These are phyloP conservation scores for Phytophthora pinifolia DNA, from an alignment of 352 stramenopile species.

Conservation along the genomic window DNA sequence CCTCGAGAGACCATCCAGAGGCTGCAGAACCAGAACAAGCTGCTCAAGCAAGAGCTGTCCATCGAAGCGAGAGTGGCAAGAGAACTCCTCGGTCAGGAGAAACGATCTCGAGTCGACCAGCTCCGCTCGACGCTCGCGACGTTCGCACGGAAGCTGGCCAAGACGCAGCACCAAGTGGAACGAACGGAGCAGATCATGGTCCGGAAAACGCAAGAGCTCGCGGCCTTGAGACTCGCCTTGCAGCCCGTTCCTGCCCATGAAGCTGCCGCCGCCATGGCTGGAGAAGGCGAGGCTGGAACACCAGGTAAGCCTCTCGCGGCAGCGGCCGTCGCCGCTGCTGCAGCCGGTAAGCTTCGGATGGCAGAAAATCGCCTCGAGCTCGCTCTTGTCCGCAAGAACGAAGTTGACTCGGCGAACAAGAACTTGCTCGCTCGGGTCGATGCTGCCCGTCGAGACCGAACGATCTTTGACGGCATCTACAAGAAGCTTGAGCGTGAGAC, in stretches of 20 bases:
- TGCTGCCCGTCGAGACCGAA: constrained; percentile 61
- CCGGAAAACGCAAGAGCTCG: constrained; percentile 51
- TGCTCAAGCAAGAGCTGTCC: constrained; percentile 71
- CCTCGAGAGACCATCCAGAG: constrained; percentile 72
- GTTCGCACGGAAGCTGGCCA: constrained; percentile 54
- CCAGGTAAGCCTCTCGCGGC: constrained; percentile 23
- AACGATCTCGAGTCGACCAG: constrained; percentile 53
- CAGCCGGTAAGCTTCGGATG: constrained; percentile 46
- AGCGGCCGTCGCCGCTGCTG: constrained; percentile 46
- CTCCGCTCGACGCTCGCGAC: constrained; percentile 50
- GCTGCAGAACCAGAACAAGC: constrained; percentile 73
- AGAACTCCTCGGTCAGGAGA: constrained; percentile 51
- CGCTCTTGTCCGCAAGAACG: constrained; percentile 78
- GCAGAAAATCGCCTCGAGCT: constrained; percentile 78
- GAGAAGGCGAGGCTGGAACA: constrained; percentile 15
- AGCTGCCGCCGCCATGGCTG: constrained; percentile 11
- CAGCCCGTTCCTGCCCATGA: constrained; percentile 27
- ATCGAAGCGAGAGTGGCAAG: constrained; percentile 67
- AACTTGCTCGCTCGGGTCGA: constrained; percentile 71
- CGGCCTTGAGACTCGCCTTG: constrained; percentile 31
- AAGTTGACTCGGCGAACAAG: constrained; percentile 84
- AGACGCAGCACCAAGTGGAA: constrained; percentile 39
- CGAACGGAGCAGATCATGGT: constrained; percentile 49
- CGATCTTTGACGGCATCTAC: constrained; percentile 85
- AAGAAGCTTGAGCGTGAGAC: constrained; percentile 83